phyloP scores from a whole-genome alignment of 2,329 filamentous ascomycete species.

The Neofusicoccum sp. region DNA sequence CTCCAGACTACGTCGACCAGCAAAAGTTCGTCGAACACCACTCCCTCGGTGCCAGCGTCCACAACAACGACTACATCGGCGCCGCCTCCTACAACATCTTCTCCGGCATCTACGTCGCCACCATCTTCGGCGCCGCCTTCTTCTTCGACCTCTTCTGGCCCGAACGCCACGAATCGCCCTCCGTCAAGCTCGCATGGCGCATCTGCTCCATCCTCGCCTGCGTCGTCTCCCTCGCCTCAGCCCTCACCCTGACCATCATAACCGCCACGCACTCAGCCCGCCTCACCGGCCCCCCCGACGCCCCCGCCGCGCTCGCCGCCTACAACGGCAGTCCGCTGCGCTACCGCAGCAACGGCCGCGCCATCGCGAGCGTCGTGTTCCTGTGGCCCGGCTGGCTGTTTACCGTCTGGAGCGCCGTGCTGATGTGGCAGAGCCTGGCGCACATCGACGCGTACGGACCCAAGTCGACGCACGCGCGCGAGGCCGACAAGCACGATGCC shows the following conservation, averaged over 20 bases:
- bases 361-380: conserved; percentile 52
- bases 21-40: conserved; percentile 47
- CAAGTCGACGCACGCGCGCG: conserved; percentile 37
- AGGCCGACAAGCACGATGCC: conserved; percentile 17
- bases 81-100: conserved; percentile 60
- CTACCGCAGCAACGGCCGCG: conserved; percentile 52
- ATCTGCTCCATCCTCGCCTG: conserved; percentile 50
- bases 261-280: conserved; percentile 47
- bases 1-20: conserved; percentile 55
- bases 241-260: conserved; percentile 53
- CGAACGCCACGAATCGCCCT: conserved; percentile 49
- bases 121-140: conserved; percentile 59
- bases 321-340: conserved; percentile 39
- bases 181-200: conserved; percentile 56
- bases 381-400: conserved; percentile 53
- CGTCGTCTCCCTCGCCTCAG: conserved; percentile 47
- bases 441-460: conserved; percentile 41
- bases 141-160: conserved; percentile 64
- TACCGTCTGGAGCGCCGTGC: conserved; percentile 39
- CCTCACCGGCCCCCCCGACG: conserved; percentile 37
- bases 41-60: conserved; percentile 42
- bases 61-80: conserved; percentile 58
- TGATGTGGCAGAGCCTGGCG: conserved; percentile 39
- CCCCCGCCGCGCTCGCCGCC: conserved; percentile 27
- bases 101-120: conserved; percentile 56